Base-by-base conservation (phyloP, 495 filamentous ascomycete species). In the Bryoglossum gracile region DNA sequence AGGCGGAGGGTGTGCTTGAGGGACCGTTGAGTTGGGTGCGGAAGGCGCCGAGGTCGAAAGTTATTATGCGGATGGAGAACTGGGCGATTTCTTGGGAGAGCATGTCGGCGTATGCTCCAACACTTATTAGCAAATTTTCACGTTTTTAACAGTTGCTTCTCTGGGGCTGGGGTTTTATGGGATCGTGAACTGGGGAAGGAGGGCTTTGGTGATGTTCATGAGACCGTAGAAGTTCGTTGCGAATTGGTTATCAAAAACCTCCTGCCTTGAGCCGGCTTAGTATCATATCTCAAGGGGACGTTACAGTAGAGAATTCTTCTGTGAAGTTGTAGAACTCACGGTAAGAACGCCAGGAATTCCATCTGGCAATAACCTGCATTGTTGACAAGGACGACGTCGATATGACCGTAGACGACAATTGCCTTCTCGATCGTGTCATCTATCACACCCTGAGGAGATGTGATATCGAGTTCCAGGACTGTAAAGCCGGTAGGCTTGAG, bases 341-440 rank as follows among this genome's bases (percentile, higher is more conserved):
- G 67, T 6, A 63, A 55, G 36, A 73, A 70, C 48, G 75, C 72
- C 13, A 68, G 51, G 0, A 55, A 54, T 32, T 0, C 61, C 70
- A 47, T 49, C 59, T 25, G 43, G 49, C 16, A 55, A 49, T 72
- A 76, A 4, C 56, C 73, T 8, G 75, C 76, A 35, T 76, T 76
- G 54, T 77, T 76, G 24, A 79, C 66, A 10, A 78, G 54, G 13
- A 76, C 63, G 48, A 76, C 63, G 48, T 77, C 74, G 43, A 79
- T 59, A 22, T 55, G 54, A 8, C 73, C 73, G 50, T 69, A 65
- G 11, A 64, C 53, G 16, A 50, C 25, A 37, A 76, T 62, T 4
- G 68, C 63, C 25, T 69, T 61, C 16, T 66, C 57, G 0, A 78
- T 60, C 8, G 51, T 54, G 16, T 52, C 55, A 28, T 66, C 51